Evolutionary conservation across 164 flowering plant genomes (phyloP).

Genomic region (Aristolochia contorta): DNA sequence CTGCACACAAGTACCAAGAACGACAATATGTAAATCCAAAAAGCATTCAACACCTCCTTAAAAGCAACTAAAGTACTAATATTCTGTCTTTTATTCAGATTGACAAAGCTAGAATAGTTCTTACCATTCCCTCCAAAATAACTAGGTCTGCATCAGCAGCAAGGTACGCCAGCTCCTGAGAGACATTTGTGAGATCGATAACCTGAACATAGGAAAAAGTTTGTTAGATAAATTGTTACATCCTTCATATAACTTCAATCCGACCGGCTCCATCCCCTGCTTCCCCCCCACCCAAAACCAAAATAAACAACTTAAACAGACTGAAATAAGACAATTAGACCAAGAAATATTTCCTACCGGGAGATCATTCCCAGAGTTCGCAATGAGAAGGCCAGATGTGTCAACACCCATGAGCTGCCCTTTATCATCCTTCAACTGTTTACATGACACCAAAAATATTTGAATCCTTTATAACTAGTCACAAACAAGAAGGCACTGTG

Average conservation of each 20-base stretch:
- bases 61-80: too few species aligned
- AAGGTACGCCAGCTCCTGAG: constrained; percentile 85
- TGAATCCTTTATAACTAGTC: constrained; percentile 5
- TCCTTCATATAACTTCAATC: too few species aligned
- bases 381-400: constrained; percentile 72
- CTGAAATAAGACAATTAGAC: neutral
- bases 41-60: too few species aligned
- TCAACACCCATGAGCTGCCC: constrained; percentile 81
- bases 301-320: neutral
- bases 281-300: too few species aligned
- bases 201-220: constrained; percentile 33
- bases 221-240: too few species aligned
- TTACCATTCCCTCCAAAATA: constrained; percentile 94
- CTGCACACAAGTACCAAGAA: constrained; percentile 22
- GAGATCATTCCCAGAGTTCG: constrained; percentile 94
- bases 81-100: too few species aligned
- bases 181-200: constrained; percentile 71
- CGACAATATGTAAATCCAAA: neutral
- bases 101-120: neutral
- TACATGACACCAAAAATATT: constrained; percentile 8
- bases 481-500: neutral
- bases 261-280: too few species aligned
- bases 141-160: constrained; percentile 89
- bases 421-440: constrained; percentile 80
- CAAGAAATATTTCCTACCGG: constrained; percentile 52